phyloP scores from a whole-genome alignment of 2,329 filamentous ascomycete genomes.

The Ambrosiella beaveri region DNA sequence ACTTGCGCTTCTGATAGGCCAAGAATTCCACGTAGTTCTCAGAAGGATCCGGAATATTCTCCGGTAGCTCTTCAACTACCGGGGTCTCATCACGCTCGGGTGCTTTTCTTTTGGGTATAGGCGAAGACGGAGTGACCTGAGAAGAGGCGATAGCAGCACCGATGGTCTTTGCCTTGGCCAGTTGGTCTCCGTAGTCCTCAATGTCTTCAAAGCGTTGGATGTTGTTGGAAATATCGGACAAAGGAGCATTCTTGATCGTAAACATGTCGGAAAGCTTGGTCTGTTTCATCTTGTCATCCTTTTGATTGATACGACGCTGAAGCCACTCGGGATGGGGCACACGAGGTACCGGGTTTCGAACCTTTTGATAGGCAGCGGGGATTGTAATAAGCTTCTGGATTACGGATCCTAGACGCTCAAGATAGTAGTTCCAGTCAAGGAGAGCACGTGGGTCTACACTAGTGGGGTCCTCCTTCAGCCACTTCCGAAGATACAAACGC shows the following conservation, averaged over 20 bases:
- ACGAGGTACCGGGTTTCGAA: slow-evolving; percentile 83
- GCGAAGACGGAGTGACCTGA: slow-evolving; percentile 24
- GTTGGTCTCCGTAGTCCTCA: slow-evolving; percentile 56
- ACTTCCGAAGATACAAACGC: slow-evolving; percentile 78
- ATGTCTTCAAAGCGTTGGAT: slow-evolving; percentile 47
- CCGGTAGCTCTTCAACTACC: slow-evolving; percentile 54
- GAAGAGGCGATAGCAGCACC: slow-evolving; percentile 38
- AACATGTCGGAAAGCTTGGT: slow-evolving; percentile 97
- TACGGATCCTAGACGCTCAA: slow-evolving; percentile 86
- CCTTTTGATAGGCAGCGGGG: slow-evolving; percentile 84
- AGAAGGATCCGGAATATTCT: slow-evolving; percentile 55
- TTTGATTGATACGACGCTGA: slow-evolving; percentile 78
- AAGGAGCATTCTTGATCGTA: slow-evolving; percentile 41
- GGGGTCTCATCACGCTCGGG: slow-evolving; percentile 34
- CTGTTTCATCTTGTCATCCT: slow-evolving; percentile 95
- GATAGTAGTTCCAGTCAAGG: slow-evolving; percentile 94
- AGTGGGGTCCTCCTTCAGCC: slow-evolving; percentile 80
- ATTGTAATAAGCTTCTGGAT: slow-evolving; percentile 99
- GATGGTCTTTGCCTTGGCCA: slow-evolving; percentile 47
- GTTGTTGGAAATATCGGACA: slow-evolving; percentile 54
- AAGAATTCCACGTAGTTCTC: slow-evolving; percentile 81
- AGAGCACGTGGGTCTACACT: slow-evolving; percentile 81
- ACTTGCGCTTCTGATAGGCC: slow-evolving; percentile 93
- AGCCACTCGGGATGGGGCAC: slow-evolving; percentile 95
- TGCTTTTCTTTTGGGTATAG: slow-evolving; percentile 53